These are phyloP conservation scores for Cytospora schulzeri DNA, from an alignment of 2,329 filamentous ascomycete species.

Conservation along the genomic window DNA sequence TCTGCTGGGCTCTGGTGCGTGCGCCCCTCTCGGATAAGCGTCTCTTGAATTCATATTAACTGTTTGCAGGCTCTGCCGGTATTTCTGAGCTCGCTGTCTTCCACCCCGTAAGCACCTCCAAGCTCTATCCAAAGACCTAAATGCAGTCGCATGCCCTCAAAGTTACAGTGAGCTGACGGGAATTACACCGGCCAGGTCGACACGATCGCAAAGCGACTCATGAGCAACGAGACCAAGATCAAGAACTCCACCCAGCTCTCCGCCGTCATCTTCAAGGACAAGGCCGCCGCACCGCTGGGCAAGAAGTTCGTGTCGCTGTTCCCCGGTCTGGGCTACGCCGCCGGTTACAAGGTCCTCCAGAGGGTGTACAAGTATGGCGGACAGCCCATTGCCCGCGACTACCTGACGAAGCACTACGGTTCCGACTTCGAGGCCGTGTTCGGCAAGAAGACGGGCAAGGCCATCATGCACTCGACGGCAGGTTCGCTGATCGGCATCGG, in stretches of 20 bases:
- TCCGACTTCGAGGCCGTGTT: constrained; percentile 85
- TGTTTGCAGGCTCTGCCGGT: constrained; percentile 74
- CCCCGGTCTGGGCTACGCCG: constrained; percentile 94
- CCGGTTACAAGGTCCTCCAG: constrained; percentile 97
- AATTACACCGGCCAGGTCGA: constrained; percentile 80
- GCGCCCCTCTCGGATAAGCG: constrained; percentile 15
- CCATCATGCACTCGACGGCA: constrained; percentile 95
- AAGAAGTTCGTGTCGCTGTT: constrained; percentile 94
- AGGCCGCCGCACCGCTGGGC: constrained; percentile 68
- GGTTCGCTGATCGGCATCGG: constrained; percentile 96
- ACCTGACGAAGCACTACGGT: constrained; percentile 77
- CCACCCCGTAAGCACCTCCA: constrained; percentile 67
- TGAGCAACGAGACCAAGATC: constrained; percentile 89
- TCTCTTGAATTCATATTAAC: constrained; percentile 16
- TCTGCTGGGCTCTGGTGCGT: constrained; percentile 82
- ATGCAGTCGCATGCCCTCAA: constrained; percentile 11
- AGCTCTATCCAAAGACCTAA: constrained; percentile 25
- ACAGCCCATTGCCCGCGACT: constrained; percentile 93
- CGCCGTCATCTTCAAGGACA: constrained; percentile 90
- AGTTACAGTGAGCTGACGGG: constrained; percentile 31
- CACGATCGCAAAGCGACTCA: constrained; percentile 97
- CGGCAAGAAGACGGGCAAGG: constrained; percentile 96
- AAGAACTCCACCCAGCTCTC: constrained; percentile 69
- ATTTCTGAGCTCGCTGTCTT: constrained; percentile 93
- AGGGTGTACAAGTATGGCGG: constrained; percentile 98